A percentile compares a stretch with the other conserved stretches of the same genome.
Conservation (phyloP, 179 eudicot genomes). For the Pouteria campechiana region DNA sequence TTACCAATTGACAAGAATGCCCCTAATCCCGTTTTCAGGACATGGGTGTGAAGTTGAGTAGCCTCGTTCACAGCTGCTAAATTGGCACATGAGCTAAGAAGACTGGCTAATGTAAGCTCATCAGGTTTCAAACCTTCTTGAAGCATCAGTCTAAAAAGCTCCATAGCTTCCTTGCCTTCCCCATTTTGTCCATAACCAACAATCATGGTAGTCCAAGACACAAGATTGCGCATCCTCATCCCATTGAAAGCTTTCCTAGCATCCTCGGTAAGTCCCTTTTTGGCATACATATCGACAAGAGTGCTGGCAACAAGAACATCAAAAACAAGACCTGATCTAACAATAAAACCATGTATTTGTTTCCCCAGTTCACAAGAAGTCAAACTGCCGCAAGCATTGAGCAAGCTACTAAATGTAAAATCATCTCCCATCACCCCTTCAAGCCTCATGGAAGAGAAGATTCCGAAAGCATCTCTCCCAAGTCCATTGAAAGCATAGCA, state of each 20-base stretch:
- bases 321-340: constrained; percentile 20
- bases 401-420: constrained; percentile 38
- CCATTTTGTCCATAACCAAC: constrained; percentile 45
- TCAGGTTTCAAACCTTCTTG: constrained; percentile 21
- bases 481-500: constrained; percentile 27
- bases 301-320: constrained; percentile 32
- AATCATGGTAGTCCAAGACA: constrained; percentile 52
- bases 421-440: constrained; percentile 37
- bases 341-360: constrained; percentile 32
- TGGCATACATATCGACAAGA: constrained; percentile 33
- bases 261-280: constrained; percentile 20
- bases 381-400: constrained; percentile 25
- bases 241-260: constrained; percentile 35
- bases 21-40: constrained; percentile 18
- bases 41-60: constrained; percentile 28
- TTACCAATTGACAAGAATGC: constrained; percentile 24
- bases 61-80: constrained; percentile 17
- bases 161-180: constrained; percentile 31
- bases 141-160: constrained; percentile 26
- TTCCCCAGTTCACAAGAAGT: constrained; percentile 20
- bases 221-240: constrained; percentile 26
- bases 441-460: constrained; percentile 30
- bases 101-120: constrained; percentile 42
- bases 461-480: constrained; percentile 17
- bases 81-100: constrained; percentile 43